Conservation (phyloP, 108 stramenopile species). For the Skeletonema costatum region DNA sequence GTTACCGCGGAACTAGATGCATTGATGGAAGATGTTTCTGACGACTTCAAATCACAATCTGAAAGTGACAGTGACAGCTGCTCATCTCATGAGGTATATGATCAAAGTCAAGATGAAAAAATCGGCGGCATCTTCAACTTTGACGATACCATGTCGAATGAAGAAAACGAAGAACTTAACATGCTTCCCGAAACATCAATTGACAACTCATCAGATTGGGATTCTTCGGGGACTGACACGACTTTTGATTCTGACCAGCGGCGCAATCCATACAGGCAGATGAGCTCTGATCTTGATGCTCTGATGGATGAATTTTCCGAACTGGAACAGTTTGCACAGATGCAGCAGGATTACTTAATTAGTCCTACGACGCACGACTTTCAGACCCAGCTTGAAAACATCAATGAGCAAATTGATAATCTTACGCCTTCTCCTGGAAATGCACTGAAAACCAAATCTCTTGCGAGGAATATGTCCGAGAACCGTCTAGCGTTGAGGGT, state of each 20-base stretch:
- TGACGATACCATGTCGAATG: background rate
- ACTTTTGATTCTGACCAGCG: background rate
- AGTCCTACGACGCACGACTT: slow-evolving; percentile 24
- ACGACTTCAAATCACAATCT: background rate
- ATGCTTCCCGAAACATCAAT: background rate
- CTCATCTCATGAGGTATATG: background rate
- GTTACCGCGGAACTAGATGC: background rate
- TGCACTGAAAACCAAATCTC: background rate
- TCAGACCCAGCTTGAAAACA: slow-evolving; percentile 19
- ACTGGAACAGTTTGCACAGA: slow-evolving; percentile 15
- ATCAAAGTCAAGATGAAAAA: background rate
- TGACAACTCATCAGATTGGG: slow-evolving; percentile 13
- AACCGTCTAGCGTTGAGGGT: background rate
- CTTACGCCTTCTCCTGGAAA: slow-evolving; percentile 8
- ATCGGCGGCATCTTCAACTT: background rate
- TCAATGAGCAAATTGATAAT: slow-evolving; percentile 18
- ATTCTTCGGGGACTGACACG: background rate
- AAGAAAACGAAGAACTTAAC: background rate
- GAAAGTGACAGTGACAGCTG: background rate
- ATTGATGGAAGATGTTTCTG: background rate
- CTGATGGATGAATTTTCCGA: slow-evolving; percentile 21
- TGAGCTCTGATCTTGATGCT: slow-evolving; percentile 10
- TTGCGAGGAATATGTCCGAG: background rate
- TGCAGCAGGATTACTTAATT: slow-evolving; percentile 27
- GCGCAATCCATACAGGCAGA: background rate